Evolutionary conservation across 1,139 yeast genomes (phyloP).

Genomic region (Kodamaea sp.): DNA sequence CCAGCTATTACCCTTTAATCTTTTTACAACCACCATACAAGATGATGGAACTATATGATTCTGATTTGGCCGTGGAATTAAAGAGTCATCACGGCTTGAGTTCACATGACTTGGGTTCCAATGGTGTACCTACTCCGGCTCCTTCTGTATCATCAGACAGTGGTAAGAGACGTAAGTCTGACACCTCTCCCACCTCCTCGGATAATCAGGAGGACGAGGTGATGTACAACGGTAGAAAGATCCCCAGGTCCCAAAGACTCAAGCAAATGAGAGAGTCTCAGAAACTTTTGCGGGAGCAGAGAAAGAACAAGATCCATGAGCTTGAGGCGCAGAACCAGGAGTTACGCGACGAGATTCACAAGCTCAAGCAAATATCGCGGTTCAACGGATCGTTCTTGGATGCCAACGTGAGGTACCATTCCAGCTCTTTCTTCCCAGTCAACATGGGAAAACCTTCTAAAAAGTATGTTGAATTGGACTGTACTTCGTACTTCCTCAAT

Average conservation of each 20-base stretch:
- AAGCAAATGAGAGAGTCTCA: slow-evolving; percentile 12
- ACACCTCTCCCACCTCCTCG: not conserved
- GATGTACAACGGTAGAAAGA: slow-evolving; percentile 7
- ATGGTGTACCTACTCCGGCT: not conserved
- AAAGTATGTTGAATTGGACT: not conserved
- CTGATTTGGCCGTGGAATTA: too few relatives aligned
- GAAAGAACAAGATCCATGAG: slow-evolving; percentile 6
- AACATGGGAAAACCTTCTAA: not conserved
- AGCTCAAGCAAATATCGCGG: not conserved
- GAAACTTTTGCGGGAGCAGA: slow-evolving; percentile 8
- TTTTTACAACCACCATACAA: too few relatives aligned
- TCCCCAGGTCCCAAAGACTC: slow-evolving; percentile 6
- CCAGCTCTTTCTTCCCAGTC: slow-evolving; percentile 3
- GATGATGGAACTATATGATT: too few relatives aligned
- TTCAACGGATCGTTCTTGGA: slow-evolving; percentile 3
- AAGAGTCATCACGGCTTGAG: too few relatives aligned
- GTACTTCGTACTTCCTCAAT: not conserved
- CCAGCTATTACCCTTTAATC: too few relatives aligned
- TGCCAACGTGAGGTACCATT: not conserved
- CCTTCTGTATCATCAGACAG: not conserved
- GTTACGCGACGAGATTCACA: slow-evolving; percentile 3
- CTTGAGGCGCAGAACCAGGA: slow-evolving; percentile 8
- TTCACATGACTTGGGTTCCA: too few relatives aligned
- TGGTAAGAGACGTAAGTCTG: not conserved
- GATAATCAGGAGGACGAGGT: slow-evolving; percentile 1